Percentiles rank a stretch among this genome's conserved stretches.
These are phyloP conservation scores for Cornus controversa DNA, from an alignment of 148 eudicot genomes.

Conservation along the genomic window DNA sequence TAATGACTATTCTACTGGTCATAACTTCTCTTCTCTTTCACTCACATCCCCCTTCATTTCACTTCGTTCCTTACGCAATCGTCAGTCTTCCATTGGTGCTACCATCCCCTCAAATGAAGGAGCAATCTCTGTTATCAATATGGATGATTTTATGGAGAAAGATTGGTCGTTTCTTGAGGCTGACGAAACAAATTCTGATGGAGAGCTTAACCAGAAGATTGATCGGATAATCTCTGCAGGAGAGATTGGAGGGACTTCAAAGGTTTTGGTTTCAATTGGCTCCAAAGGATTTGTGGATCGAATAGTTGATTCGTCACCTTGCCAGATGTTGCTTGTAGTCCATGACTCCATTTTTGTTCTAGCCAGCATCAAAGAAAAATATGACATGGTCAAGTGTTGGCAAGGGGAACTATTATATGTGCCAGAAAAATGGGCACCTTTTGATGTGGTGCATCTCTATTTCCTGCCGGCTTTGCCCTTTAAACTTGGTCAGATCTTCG, in stretches of 20 bases:
- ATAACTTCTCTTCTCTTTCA: slow-evolving; percentile 11
- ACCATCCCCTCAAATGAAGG: slow-evolving; percentile 49
- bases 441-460: slow-evolving; percentile 82
- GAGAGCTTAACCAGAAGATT: slow-evolving; percentile 44
- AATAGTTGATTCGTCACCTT: slow-evolving; percentile 47
- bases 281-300: slow-evolving; percentile 82
- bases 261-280: slow-evolving; percentile 67
- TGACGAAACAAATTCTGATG: slow-evolving; percentile 41
- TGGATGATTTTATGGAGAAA: slow-evolving; percentile 72
- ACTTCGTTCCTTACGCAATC: slow-evolving; percentile 6
- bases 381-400: slow-evolving; percentile 87
- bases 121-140: slow-evolving; percentile 50
- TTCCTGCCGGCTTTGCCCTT: slow-evolving; percentile 80
- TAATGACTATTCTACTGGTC: not conserved
- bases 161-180: slow-evolving; percentile 90
- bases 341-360: slow-evolving; percentile 75
- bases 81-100: slow-evolving; percentile 21
- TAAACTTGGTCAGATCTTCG: slow-evolving; percentile 62
- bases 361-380: slow-evolving; percentile 75
- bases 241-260: slow-evolving; percentile 55
- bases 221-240: slow-evolving; percentile 62
- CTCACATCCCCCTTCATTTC: slow-evolving; percentile 16
- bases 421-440: slow-evolving; percentile 82
- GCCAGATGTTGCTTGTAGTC: slow-evolving; percentile 62
- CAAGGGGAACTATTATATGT: slow-evolving; percentile 73